phyloP scores from a whole-genome alignment of 2,329 filamentous ascomycete genomes.

The Fusarium algeriense region DNA sequence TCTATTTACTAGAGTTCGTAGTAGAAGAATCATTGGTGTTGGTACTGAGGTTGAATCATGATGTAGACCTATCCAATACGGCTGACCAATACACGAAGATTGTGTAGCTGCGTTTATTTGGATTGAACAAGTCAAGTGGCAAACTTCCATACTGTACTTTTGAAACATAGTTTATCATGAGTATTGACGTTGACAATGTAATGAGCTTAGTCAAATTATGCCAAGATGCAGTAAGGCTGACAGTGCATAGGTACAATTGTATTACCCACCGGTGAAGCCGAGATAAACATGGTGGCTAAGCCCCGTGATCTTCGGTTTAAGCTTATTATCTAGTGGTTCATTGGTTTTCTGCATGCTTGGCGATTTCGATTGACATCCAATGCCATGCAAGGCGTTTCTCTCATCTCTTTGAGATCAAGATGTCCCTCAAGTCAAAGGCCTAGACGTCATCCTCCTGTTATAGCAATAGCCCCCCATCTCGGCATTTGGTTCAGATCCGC shows the following conservation, averaged over 20 bases:
- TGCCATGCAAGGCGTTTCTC: background rate
- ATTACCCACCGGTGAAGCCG: slow-evolving; percentile 17
- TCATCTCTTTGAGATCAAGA: background rate
- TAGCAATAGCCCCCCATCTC: background rate
- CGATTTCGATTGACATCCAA: background rate
- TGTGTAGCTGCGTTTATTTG: background rate
- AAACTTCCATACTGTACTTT: background rate
- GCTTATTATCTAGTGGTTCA: background rate
- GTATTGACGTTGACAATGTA: background rate
- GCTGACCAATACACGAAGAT: slow-evolving; percentile 1
- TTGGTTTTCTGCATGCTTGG: slow-evolving; percentile 2
- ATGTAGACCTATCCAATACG: slow-evolving; percentile 7
- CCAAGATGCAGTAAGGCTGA: slow-evolving; percentile 4
- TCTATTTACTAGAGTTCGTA: background rate
- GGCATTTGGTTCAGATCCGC: background rate
- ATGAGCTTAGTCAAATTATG: slow-evolving; percentile 9
- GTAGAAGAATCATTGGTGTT: background rate
- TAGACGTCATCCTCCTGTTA: background rate
- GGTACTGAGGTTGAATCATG: background rate
- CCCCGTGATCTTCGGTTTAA: background rate
- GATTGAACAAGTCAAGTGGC: background rate
- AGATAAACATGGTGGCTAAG: slow-evolving; percentile 12
- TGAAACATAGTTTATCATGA: background rate
- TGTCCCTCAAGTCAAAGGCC: too few species aligned
- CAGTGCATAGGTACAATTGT: background rate